Conservation (phyloP, 2,329 filamentous ascomycete species). For the Neoascochyta sp. region DNA sequence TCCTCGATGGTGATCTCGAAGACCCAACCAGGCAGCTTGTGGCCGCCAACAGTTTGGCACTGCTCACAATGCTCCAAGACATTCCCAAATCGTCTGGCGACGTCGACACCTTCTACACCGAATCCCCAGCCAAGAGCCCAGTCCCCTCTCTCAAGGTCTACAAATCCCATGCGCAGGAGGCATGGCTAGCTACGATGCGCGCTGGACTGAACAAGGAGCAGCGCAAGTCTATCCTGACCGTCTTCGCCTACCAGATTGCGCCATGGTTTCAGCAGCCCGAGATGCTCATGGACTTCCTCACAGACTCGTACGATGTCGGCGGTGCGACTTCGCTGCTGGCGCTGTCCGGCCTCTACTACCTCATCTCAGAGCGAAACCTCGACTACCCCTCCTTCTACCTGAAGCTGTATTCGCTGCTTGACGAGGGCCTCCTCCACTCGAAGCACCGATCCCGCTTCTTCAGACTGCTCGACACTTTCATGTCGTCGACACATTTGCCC, state of each 20-base stretch:
- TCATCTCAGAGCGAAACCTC: constrained; percentile 89
- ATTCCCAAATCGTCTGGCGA: constrained; percentile 66
- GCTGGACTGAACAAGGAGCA: constrained; percentile 66
- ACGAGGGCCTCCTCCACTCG: constrained; percentile 82
- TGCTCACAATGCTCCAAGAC: constrained; percentile 65
- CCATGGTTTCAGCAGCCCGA: constrained; percentile 89
- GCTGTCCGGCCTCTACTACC: constrained; percentile 87
- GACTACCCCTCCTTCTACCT: constrained; percentile 93
- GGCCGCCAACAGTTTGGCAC: constrained; percentile 54
- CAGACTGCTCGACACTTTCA: constrained; percentile 83
- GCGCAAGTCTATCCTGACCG: constrained; percentile 71
- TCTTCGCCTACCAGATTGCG: constrained; percentile 73
- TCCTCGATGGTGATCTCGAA: constrained; percentile 31
- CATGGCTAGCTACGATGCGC: constrained; percentile 77
- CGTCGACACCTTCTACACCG: constrained; percentile 65
- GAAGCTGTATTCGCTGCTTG: constrained; percentile 90
- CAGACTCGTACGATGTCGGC: constrained; percentile 84
- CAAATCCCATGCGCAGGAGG: constrained; percentile 77
- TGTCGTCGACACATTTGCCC: constrained; percentile 87
- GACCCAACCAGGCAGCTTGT: constrained; percentile 19
- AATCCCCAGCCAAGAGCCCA: constrained; percentile 61
- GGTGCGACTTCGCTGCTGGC: constrained; percentile 85
- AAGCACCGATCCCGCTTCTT: constrained; percentile 94
- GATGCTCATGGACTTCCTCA: constrained; percentile 90
- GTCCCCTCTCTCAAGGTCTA: constrained; percentile 62